Base-by-base conservation (phyloP, 345 rosid species). In the Lagerstroemia speciosa region DNA sequence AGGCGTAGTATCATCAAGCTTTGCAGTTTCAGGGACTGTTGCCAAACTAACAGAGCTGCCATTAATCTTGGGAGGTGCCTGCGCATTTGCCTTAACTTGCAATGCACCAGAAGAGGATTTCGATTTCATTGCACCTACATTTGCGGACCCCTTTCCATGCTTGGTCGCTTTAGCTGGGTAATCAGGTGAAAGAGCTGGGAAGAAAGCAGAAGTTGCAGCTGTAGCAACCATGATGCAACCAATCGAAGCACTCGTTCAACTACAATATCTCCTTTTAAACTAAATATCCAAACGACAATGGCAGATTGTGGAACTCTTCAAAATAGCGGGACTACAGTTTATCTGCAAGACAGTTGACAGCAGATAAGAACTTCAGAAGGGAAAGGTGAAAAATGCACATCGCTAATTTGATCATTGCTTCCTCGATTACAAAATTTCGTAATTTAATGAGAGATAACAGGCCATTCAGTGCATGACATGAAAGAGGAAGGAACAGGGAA, bases 61-160 rank as follows among this genome's bases (percentile, higher is more conserved):
- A 71, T 92, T 94, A 29, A 92, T 90, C 84, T 88, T 94, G 0
- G 98, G 81, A 70, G 91, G 91, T 24, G 98, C 96, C 66, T 89
- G 97, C 1, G 96, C 97, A 75, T 86, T 94, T 34, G 96, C 86
- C 87, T 83, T 92, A 62, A 89, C 92, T 69, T 87, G 88, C 80
- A 92, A 79, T 52, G 86, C 77, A 19, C 84, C 80, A 46, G 89
- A 81, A 71, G 81, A 69, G 46, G 84, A 66, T 73, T 86, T 70
- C 2, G 80, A 72, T 69, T 66, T 86, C 67, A 80, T 65, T 55
- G 85, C 84, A 48, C 84, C 82, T 22, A 89, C 64, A 67, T 77
- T 85, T 6, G 85, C 72, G 37, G 87, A 83, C 20, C 84, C 88
- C 64, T 69, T 64, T 32, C 69, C 72, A 33, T 69, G 62, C 82